Conservation (phyloP, 305 asterid species). For the Solanum hybrid region DNA sequence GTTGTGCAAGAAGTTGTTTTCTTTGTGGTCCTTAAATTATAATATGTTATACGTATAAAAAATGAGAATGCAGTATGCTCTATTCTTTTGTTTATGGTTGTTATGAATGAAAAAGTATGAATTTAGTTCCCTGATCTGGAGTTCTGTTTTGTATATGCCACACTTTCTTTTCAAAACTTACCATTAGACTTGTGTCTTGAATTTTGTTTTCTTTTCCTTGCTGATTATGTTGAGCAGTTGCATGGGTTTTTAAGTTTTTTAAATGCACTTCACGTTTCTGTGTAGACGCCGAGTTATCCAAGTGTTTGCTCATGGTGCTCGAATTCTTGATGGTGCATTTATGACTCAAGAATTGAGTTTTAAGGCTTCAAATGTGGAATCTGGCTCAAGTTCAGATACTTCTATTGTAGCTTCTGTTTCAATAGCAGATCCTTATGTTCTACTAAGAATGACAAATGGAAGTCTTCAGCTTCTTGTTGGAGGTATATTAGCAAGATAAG, state of each 20-base stretch:
- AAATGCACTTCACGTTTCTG: conserved; percentile 1
- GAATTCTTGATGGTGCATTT: conserved; percentile 91
- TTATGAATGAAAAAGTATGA: not conserved
- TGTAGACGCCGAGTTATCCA: conserved; percentile 94
- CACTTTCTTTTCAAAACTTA: not conserved
- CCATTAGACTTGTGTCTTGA: not conserved
- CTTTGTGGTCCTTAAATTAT: not conserved
- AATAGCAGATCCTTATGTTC: conserved; percentile 89
- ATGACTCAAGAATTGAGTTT: conserved; percentile 94
- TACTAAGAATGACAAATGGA: conserved; percentile 88
- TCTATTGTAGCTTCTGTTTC: conserved; percentile 66
- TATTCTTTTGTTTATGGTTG: not conserved
- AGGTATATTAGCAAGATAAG: conserved; percentile 37
- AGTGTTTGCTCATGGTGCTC: conserved; percentile 84
- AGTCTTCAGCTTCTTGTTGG: conserved; percentile 92
- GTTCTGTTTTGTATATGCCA: not conserved
- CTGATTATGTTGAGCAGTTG: not conserved
- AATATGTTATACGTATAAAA: not conserved
- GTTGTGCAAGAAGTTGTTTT: not conserved
- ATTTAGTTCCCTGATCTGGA: not conserved
- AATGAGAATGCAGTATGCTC: not conserved
- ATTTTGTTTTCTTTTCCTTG: not conserved
- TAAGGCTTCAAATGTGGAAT: conserved; percentile 60
- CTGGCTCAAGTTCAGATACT: conserved; percentile 57
- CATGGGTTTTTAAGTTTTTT: not conserved